Conservation (phyloP, 345 rosid species). For the Carallia pectinifolia region DNA sequence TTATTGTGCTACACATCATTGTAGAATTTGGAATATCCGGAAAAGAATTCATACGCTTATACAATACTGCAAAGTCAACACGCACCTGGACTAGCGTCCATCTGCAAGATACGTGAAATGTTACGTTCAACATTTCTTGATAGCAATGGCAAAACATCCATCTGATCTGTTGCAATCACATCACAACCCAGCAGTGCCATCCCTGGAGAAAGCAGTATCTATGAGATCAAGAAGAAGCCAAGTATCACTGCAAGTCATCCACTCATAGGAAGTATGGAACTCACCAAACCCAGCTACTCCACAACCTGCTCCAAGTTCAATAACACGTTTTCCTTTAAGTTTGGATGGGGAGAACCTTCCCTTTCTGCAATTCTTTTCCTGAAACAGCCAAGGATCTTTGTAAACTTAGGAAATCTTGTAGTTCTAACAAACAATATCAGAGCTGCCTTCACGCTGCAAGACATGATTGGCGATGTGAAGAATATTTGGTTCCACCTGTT, state of each 20-base stretch:
- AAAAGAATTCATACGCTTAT: not conserved
- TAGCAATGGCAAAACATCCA: constrained; percentile 71
- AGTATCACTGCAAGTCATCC: constrained; percentile 1
- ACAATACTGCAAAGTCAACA: constrained; percentile 2
- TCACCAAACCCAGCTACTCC: constrained; percentile 96
- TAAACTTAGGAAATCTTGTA: not conserved
- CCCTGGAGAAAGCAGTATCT: constrained; percentile 42
- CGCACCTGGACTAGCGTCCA: constrained; percentile 59
- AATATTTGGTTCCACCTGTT: too few relatives aligned
- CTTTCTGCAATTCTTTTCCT: constrained; percentile 87
- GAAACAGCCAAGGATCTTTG: constrained; percentile 17
- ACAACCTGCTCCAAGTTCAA: constrained; percentile 97
- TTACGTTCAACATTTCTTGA: constrained; percentile 81
- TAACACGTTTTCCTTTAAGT: constrained; percentile 82
- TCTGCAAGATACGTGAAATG: constrained; percentile 67
- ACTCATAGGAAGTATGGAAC: constrained; percentile 28
- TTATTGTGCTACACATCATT: too few relatives aligned
- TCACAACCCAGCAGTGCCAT: constrained; percentile 91
- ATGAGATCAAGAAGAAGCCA: constrained; percentile 12
- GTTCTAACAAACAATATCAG: too few relatives aligned
- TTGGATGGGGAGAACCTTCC: constrained; percentile 80
- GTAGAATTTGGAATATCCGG: too few relatives aligned
- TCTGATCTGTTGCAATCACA: constrained; percentile 81
- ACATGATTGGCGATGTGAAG: too few relatives aligned
- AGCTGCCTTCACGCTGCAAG: too few relatives aligned